A percentile compares a stretch with the other conserved stretches of the same genome.
These are phyloP conservation scores for Vigna unguiculata DNA, from an alignment of 306 rosid genomes.

Conservation along the genomic window DNA sequence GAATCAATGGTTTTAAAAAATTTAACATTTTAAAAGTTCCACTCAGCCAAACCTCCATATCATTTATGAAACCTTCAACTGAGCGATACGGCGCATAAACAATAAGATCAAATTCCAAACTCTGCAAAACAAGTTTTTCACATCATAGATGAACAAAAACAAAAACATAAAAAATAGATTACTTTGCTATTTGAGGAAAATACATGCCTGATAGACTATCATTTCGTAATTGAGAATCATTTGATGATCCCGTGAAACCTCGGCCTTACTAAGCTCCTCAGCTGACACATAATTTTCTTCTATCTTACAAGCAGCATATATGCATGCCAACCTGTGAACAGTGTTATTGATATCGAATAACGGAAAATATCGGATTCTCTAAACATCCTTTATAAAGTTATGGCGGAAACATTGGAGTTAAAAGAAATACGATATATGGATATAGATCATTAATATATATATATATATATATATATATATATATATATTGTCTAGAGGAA, in stretches of 20 bases:
- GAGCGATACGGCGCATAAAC: constrained; percentile 93
- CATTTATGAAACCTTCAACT: constrained; percentile 74
- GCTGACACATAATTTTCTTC: constrained; percentile 99
- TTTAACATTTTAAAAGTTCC: constrained; percentile 18
- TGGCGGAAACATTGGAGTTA: too few species aligned
- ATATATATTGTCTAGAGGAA: too few species aligned
- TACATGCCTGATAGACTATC: constrained; percentile 98
- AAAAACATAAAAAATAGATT: not conserved
- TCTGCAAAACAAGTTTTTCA: constrained; percentile 58
- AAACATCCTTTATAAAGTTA: too few species aligned
- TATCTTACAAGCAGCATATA: constrained; percentile 96
- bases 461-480: too few species aligned
- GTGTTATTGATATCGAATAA: too few species aligned
- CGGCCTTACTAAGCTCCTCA: constrained; percentile 99
- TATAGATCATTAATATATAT: too few species aligned
- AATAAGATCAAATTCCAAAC: constrained; percentile 93
- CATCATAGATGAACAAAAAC: constrained; percentile 6
- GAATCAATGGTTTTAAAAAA: not conserved
- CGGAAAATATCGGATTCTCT: too few species aligned
- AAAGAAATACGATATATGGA: too few species aligned
- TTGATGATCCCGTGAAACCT: constrained; percentile 97
- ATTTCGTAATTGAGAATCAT: constrained; percentile 99
- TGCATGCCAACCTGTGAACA: constrained; percentile 98
- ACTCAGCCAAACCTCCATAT: constrained; percentile 67
- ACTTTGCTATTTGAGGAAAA: constrained; percentile 52